These are phyloP conservation scores for Penicillium atrosanguineum DNA, from an alignment of 495 filamentous ascomycete species.

Conservation along the genomic window DNA sequence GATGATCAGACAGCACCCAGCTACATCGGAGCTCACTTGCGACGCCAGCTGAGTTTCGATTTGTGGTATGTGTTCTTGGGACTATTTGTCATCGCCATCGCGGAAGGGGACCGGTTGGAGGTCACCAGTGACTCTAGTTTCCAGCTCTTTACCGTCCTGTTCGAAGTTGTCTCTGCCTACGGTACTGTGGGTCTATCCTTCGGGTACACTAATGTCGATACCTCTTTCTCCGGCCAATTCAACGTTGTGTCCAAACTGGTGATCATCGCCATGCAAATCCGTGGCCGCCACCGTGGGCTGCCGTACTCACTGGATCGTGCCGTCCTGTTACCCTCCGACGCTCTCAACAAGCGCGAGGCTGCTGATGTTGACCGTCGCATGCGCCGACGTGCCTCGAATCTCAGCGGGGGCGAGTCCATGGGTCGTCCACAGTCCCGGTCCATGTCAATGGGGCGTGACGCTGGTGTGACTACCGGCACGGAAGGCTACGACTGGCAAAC, in stretches of 20 bases:
- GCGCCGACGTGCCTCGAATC: slow-evolving; percentile 52
- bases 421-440: slow-evolving; percentile 25
- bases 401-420: slow-evolving; percentile 40
- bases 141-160: slow-evolving; percentile 77
- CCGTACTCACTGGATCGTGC: slow-evolving; percentile 91
- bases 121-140: slow-evolving; percentile 58
- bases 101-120: slow-evolving; percentile 67
- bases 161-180: slow-evolving; percentile 90
- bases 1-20: slow-evolving; percentile 60
- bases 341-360: slow-evolving; percentile 67
- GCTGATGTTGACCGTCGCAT: slow-evolving; percentile 55
- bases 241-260: slow-evolving; percentile 80
- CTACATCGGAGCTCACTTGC: slow-evolving; percentile 85
- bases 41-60: slow-evolving; percentile 88
- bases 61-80: slow-evolving; percentile 92
- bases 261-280: slow-evolving; percentile 89
- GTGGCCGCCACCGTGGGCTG: slow-evolving; percentile 87
- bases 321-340: slow-evolving; percentile 77
- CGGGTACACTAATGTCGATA: slow-evolving; percentile 70
- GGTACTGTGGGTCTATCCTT: slow-evolving; percentile 91
- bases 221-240: slow-evolving; percentile 80
- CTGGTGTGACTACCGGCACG: slow-evolving; percentile 24
- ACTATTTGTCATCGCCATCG: slow-evolving; percentile 81
- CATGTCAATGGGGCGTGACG: slow-evolving; percentile 27
- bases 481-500: slow-evolving; percentile 27